Evolutionary conservation across 306 rosid genomes (phyloP).

Genomic region (Dryas alaskensis): DNA sequence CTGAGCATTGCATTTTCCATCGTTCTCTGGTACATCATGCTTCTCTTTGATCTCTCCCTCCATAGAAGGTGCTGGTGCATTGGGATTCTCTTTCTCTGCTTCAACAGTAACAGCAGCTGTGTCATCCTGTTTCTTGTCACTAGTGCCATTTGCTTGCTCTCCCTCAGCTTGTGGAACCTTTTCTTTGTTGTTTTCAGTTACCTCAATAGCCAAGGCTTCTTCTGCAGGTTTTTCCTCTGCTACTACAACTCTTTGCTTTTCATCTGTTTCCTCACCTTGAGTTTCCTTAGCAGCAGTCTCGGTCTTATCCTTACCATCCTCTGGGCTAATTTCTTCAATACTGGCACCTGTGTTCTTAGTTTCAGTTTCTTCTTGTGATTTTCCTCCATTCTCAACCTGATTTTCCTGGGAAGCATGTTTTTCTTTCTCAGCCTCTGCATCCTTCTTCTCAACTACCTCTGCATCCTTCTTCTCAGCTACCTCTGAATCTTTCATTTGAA

Average conservation of each 20-base stretch:
- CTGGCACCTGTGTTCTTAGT: conserved; percentile 17
- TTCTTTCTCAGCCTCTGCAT: conserved; percentile 10
- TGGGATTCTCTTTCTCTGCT: conserved; percentile 31
- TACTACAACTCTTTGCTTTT: conserved; percentile 25
- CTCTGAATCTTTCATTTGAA: conserved; percentile 35
- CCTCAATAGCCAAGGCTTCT: conserved; percentile 25
- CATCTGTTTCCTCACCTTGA: conserved; percentile 31
- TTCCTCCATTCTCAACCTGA: conserved; percentile 37
- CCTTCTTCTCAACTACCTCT: conserved; percentile 10
- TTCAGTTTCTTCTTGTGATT: conserved; percentile 25
- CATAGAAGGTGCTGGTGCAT: conserved; percentile 11
- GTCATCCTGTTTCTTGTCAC: conserved; percentile 31
- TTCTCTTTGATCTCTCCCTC: conserved; percentile 34
- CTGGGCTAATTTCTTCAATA: conserved; percentile 9
- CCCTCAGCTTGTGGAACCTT: conserved; percentile 20
- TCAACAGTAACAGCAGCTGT: conserved; percentile 23
- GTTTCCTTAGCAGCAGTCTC: conserved; percentile 31
- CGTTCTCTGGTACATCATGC: conserved; percentile 30
- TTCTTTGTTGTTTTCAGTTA: conserved; percentile 25
- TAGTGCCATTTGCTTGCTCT: conserved; percentile 32
- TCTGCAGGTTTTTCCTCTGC: conserved; percentile 34
- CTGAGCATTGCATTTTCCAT: conserved; percentile 31
- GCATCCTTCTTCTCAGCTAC: conserved; percentile 32
- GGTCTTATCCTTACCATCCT: conserved; percentile 10
- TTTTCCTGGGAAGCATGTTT: conserved; percentile 22